Base-by-base conservation (phyloP, 768 basidiomycete genomes). In the Amanita polypyramis region DNA sequence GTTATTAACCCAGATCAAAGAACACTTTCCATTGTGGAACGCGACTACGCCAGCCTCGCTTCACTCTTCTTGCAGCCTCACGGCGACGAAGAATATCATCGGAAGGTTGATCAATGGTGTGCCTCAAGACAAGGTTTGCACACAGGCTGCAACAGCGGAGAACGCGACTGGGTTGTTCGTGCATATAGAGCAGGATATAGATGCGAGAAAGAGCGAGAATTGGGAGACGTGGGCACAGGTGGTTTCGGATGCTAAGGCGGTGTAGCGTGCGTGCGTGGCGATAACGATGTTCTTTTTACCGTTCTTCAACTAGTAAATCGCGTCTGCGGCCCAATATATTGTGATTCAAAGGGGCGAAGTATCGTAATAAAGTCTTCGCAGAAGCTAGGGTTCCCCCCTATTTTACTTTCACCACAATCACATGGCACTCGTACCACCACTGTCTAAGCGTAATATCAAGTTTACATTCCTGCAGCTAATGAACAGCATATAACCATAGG, bases 71-170 rank as follows among this genome's bases (percentile, higher is more conserved):
- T 76, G 74, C 50, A 15, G 41, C 2, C 63, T 75, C 12, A 69
- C 65, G 5, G 73, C 72, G 0, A 72, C 70, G 7, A 66, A 60
- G 35, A 75, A 74, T 38, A 62, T 76, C 20, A 65, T 72, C 4
- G 74, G 73, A 25, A 60, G 73, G 17, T 56, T 70, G 23, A 51
- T 73, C 32, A 76, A 76, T 47, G 64, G 65, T 21, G 54, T 70
- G 4, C 36, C 52, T 7, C 56, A 56, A 9, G 42, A 47, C 2
- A 38, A 45, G 4, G 67, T 71, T 2, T 74, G 68, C 51, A 56
- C 37, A 1, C 52, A 43, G 27, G 55, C 55, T 14, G 60, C 69
- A 3, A 56, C 42, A 5, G 56, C 60, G 5, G 45, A 32, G 6
- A 30, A 38, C 0, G 63, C 62, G 15, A 62, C 58, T 46, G 46